phyloP scores from a whole-genome alignment of 139 green algal genomes.

The Zygnema circumcarinatum region DNA sequence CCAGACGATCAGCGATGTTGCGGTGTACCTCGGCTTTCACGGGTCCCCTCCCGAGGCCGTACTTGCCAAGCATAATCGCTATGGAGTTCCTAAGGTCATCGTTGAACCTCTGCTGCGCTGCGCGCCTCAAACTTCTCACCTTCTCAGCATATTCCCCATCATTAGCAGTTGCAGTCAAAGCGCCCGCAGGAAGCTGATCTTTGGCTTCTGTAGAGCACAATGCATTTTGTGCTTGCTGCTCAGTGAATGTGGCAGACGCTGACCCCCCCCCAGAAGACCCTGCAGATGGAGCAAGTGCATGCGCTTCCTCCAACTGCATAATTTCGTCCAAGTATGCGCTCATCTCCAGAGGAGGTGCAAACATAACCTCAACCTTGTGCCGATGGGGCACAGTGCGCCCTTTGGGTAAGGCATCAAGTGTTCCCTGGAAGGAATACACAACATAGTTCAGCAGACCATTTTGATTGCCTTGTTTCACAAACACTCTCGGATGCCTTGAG shows the following conservation, averaged over 20 bases:
- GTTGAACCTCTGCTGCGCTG: neutral
- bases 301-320: neutral
- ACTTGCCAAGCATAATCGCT: slow-evolving; percentile 1
- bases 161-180: neutral
- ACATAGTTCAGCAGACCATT: neutral
- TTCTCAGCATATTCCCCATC: neutral
- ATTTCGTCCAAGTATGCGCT: neutral
- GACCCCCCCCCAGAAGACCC: neutral
- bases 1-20: neutral
- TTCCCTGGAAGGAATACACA: slow-evolving; percentile 5
- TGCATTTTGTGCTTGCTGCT: neutral
- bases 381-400: slow-evolving; percentile 5
- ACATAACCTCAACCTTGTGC: slow-evolving; percentile 12
- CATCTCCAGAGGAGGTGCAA: slow-evolving; percentile 1
- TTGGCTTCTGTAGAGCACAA: neutral
- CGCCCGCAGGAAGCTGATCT: neutral
- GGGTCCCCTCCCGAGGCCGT: neutral
- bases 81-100: slow-evolving; percentile 19
- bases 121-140: neutral
- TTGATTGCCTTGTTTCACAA: neutral
- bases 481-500: too few species aligned
- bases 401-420: slow-evolving; percentile 19
- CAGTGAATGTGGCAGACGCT: neutral
- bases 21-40: neutral
- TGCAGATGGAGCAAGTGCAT: neutral